phyloP scores from a whole-genome alignment of 306 rosid genomes.

The Casuarina equisetifolia region DNA sequence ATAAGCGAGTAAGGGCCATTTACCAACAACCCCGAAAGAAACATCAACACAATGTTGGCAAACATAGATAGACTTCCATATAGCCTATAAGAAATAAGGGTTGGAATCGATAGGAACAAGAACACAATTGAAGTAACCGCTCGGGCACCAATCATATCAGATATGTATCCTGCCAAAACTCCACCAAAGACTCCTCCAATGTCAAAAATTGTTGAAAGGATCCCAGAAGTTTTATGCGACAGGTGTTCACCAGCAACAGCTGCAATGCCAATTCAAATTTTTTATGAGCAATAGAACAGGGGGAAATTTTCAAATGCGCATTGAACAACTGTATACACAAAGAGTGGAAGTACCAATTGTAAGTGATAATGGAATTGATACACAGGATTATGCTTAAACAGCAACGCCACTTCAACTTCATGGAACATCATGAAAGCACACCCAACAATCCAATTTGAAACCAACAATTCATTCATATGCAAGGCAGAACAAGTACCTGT shows the following conservation, averaged over 20 bases:
- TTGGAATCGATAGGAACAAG: slow-evolving; percentile 75
- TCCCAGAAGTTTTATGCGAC: slow-evolving; percentile 83
- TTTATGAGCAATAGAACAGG: slow-evolving; percentile 3
- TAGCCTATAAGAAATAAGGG: slow-evolving; percentile 64
- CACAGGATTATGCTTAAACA: neutral
- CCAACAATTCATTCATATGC: neutral
- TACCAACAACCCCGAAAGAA: slow-evolving; percentile 61
- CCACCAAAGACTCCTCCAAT: slow-evolving; percentile 89
- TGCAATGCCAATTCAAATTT: slow-evolving; percentile 31
- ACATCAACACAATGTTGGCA: slow-evolving; percentile 63
- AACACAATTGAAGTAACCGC: slow-evolving; percentile 76
- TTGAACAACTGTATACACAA: neutral
- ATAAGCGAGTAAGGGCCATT: slow-evolving; percentile 78
- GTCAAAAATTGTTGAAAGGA: slow-evolving; percentile 85
- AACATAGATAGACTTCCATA: slow-evolving; percentile 76
- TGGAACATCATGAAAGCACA: neutral
- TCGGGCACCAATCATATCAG: slow-evolving; percentile 85
- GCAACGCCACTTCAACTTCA: neutral
- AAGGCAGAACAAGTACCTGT: slow-evolving; percentile 42
- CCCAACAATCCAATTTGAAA: neutral
- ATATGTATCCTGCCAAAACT: slow-evolving; percentile 74
- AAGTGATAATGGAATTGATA: neutral
- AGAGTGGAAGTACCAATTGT: neutral
- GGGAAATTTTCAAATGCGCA: neutral
- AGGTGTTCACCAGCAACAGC: slow-evolving; percentile 80